phyloP scores from a whole-genome alignment of 2,329 filamentous ascomycete species.

The Penicillium expansum region DNA sequence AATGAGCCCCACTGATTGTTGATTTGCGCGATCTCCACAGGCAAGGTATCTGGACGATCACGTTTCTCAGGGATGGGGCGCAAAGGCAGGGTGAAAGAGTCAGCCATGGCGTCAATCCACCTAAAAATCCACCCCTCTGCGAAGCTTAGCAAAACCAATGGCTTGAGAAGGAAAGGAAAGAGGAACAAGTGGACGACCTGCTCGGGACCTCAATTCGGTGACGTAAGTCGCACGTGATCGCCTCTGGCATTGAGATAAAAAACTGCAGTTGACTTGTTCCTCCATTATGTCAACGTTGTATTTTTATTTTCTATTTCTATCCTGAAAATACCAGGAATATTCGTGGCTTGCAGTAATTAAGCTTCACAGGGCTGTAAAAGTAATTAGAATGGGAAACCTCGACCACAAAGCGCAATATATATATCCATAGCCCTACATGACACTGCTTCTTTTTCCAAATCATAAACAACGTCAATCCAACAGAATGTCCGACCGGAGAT shows the following conservation, averaged over 20 bases:
- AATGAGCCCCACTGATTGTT: conserved; percentile 78
- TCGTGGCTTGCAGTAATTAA: too few species aligned
- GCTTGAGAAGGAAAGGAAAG: not conserved
- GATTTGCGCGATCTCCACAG: conserved; percentile 74
- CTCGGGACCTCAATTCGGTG: not conserved
- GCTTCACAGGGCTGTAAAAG: not conserved
- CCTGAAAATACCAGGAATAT: too few species aligned
- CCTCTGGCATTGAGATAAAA: not conserved
- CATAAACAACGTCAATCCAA: not conserved
- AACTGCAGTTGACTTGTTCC: not conserved
- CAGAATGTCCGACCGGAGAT: not conserved
- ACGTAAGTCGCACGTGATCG: conserved; percentile 9
- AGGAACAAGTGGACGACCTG: not conserved
- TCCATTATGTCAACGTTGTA: not conserved
- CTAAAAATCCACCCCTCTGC: not conserved
- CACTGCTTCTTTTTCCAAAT: not conserved
- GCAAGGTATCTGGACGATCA: conserved; percentile 60
- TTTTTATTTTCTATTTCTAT: too few species aligned
- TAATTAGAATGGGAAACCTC: too few species aligned
- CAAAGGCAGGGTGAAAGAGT: conserved; percentile 56
- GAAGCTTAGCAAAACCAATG: not conserved
- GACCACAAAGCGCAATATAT: not conserved
- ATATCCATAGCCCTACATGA: not conserved
- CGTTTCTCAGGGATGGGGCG: conserved; percentile 51
- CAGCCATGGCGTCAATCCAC: conserved; percentile 31